Percentiles rank a stretch among this genome's conserved stretches.
phyloP scores from a whole-genome alignment of 1,284 basidiomycete genomes.

The Anthracocystis setariae region DNA sequence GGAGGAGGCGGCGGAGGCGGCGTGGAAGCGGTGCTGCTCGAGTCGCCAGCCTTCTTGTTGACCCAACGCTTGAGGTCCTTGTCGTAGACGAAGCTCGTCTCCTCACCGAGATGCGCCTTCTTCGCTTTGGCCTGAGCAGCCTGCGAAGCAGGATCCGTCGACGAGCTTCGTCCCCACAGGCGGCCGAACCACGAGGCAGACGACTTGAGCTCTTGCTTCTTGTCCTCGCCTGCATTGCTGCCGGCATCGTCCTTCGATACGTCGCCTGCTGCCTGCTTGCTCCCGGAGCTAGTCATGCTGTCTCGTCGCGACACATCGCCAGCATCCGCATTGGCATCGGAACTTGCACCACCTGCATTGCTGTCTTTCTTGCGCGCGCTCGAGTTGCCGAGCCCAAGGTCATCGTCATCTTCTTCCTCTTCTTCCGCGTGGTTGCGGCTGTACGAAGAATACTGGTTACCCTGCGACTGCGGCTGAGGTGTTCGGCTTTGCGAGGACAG shows the following conservation, averaged over 20 bases:
- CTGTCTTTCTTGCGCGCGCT: constrained; percentile 33
- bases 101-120: constrained; percentile 87
- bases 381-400: constrained; percentile 88
- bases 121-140: constrained; percentile 59
- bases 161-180: constrained; percentile 66
- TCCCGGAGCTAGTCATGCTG: constrained; percentile 22
- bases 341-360: constrained; percentile 9
- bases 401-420: constrained; percentile 73
- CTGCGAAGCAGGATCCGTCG: constrained; percentile 67
- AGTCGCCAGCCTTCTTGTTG: constrained; percentile 78
- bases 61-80: constrained; percentile 95
- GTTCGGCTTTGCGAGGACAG: constrained; percentile 64
- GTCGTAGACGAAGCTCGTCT: constrained; percentile 91
- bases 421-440: constrained; percentile 10
- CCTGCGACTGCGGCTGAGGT: constrained; percentile 35
- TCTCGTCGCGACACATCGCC: constrained; percentile 23
- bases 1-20: constrained; percentile 62
- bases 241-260: constrained; percentile 11
- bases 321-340: constrained; percentile 6
- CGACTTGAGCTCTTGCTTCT: constrained; percentile 55
- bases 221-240: constrained; percentile 24
- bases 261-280: background rate
- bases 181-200: constrained; percentile 78
- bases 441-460: constrained; percentile 33
- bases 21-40: constrained; percentile 48